phyloP scores from a whole-genome alignment of 2,329 filamentous ascomycete species.

The Fusarium kyushuense region DNA sequence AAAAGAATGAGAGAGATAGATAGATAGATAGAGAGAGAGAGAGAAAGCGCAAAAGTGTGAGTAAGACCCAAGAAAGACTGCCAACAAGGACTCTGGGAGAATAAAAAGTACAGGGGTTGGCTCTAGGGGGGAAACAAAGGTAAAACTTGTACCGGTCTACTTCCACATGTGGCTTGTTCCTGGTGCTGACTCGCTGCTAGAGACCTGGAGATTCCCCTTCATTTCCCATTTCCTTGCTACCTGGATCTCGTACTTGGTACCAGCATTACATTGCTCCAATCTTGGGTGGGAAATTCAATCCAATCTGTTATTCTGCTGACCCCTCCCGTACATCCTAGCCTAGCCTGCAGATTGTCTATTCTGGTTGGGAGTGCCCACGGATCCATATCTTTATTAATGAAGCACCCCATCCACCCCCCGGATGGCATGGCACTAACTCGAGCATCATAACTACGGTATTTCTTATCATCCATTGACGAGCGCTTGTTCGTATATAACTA shows the following conservation, averaged over 20 bases:
- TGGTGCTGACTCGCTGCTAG: conserved; percentile 37
- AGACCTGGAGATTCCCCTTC: conserved; percentile 36
- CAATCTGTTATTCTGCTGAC: conserved; percentile 46
- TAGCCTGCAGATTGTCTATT: conserved; percentile 7
- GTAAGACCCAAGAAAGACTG: background rate
- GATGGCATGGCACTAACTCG: conserved; percentile 22
- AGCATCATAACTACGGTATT: conserved; percentile 33
- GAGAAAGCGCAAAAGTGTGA: conserved; percentile 1
- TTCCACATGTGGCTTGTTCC: conserved; percentile 30
- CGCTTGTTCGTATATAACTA: conserved; percentile 28
- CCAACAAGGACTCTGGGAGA: conserved; percentile 13
- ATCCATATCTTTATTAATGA: conserved; percentile 42
- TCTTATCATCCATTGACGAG: conserved; percentile 13
- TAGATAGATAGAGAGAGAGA: too few species aligned
- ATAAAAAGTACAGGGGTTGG: background rate
- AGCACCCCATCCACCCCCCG: conserved; percentile 32
- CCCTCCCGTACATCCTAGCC: conserved; percentile 36
- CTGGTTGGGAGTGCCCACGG: conserved; percentile 11
- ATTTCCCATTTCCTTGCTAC: conserved; percentile 38
- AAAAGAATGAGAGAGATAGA: too few species aligned
- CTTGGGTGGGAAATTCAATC: conserved; percentile 12
- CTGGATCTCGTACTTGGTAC: conserved; percentile 41
- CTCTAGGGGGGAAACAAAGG: background rate
- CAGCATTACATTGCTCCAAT: conserved; percentile 14
- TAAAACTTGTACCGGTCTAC: conserved; percentile 31